Percentiles rank a stretch among this genome's conserved stretches.
phyloP scores from a whole-genome alignment of 108 stramenopile genomes.

The Conticribra weissflogii region DNA sequence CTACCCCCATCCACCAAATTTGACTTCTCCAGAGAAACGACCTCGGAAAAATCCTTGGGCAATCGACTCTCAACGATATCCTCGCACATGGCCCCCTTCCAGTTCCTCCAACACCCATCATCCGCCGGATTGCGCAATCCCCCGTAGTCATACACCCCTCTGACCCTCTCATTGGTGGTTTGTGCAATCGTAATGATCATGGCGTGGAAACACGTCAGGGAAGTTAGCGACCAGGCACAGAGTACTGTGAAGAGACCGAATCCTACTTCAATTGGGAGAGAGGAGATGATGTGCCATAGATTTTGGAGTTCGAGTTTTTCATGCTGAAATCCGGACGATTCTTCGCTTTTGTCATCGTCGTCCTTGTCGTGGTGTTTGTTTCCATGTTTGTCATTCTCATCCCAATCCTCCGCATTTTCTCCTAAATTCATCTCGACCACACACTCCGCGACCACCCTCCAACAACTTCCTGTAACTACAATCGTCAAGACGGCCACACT shows the following conservation, averaged over 20 bases:
- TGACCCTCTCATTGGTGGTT: slow-evolving; percentile 86
- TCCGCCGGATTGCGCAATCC: slow-evolving; percentile 62
- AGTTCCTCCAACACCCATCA: slow-evolving; percentile 75
- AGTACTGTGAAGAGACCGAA: slow-evolving; percentile 68
- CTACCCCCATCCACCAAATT: slow-evolving; percentile 9
- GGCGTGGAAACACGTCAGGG: slow-evolving; percentile 75
- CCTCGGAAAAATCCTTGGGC: slow-evolving; percentile 52
- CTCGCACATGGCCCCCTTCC: slow-evolving; percentile 56
- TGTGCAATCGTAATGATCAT: slow-evolving; percentile 78
- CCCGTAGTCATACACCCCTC: slow-evolving; percentile 74
- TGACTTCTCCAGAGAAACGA: slow-evolving; percentile 25
- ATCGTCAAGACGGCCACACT: slow-evolving; percentile 58
- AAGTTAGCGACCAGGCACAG: slow-evolving; percentile 80
- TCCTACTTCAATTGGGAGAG: slow-evolving; percentile 60
- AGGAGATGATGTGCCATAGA: slow-evolving; percentile 49
- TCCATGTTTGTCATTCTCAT: slow-evolving; percentile 5
- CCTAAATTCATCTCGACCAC: background rate
- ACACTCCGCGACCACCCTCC: slow-evolving; percentile 52
- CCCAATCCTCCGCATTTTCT: background rate
- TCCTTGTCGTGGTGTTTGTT: too few species aligned
- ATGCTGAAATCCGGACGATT: too few species aligned
- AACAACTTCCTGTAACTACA: slow-evolving; percentile 51
- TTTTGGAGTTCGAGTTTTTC: slow-evolving; percentile 15
- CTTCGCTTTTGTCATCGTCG: too few species aligned
- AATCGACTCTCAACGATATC: slow-evolving; percentile 18